Percentiles rank a stretch among this genome's conserved stretches.
phyloP scores from a whole-genome alignment of 2,329 filamentous ascomycete genomes.

The Raffaelea arxii region DNA sequence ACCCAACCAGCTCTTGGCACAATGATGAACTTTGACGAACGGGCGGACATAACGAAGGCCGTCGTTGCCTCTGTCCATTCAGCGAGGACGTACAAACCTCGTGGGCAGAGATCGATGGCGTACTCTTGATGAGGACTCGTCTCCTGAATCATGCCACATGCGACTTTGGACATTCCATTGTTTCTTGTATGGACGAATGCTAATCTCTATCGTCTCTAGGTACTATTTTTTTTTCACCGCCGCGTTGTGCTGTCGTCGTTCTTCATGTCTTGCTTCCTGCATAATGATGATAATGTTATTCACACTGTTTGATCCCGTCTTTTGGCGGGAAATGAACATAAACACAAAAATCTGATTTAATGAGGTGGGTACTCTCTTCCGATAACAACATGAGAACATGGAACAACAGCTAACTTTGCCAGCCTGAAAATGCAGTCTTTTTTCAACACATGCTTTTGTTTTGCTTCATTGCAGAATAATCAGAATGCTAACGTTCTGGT shows the following conservation, averaged over 20 bases:
- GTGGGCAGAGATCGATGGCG: slow-evolving; percentile 38
- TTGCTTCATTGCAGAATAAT: neutral
- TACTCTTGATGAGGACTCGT: slow-evolving; percentile 58
- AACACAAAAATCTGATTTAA: slow-evolving; percentile 46
- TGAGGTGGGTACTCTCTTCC: slow-evolving; percentile 25
- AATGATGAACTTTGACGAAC: slow-evolving; percentile 62
- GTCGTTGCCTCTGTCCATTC: slow-evolving; percentile 32
- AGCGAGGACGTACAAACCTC: slow-evolving; percentile 54
- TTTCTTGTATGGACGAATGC: neutral
- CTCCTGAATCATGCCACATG: slow-evolving; percentile 38
- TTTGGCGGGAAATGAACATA: slow-evolving; percentile 36
- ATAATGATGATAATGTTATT: slow-evolving; percentile 46
- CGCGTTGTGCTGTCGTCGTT: slow-evolving; percentile 2
- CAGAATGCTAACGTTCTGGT: slow-evolving; percentile 5
- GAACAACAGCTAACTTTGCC: slow-evolving; percentile 8
- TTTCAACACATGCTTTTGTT: slow-evolving; percentile 9
- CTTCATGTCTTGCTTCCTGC: slow-evolving; percentile 1
- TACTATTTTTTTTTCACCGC: slow-evolving; percentile 13
- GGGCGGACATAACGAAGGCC: slow-evolving; percentile 59
- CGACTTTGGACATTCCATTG: slow-evolving; percentile 4
- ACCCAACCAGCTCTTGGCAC: slow-evolving; percentile 17
- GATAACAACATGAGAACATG: neutral
- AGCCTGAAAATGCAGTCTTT: slow-evolving; percentile 15
- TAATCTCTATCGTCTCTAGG: slow-evolving; percentile 17
- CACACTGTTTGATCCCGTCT: slow-evolving; percentile 49